phyloP scores from a whole-genome alignment of 306 rosid genomes.

The Dalbergia oliveri region DNA sequence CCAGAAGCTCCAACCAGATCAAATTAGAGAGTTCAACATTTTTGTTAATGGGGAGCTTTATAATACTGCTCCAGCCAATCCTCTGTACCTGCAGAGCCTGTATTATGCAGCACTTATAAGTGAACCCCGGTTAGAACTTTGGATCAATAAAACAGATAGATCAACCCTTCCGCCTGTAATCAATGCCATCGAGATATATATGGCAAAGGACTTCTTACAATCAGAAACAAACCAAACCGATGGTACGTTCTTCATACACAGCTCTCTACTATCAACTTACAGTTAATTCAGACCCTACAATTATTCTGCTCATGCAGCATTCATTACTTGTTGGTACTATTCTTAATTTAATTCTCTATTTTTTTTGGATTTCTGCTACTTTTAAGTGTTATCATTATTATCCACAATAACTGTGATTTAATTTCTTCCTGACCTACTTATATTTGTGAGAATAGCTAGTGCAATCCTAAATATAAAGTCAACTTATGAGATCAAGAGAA shows the following conservation, averaged over 20 bases:
- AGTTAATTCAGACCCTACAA: not conserved
- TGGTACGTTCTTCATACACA: constrained; percentile 39
- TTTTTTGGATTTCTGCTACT: not conserved
- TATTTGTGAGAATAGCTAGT: constrained; percentile 39
- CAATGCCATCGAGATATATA: constrained; percentile 53
- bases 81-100: constrained; percentile 24
- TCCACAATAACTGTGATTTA: not conserved
- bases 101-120: not conserved
- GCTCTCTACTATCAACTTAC: not conserved
- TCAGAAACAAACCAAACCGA: constrained; percentile 50
- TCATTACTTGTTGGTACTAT: no score
- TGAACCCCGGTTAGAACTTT: constrained; percentile 26
- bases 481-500: constrained; percentile 53
- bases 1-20: constrained; percentile 47
- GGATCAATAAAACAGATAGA: constrained; percentile 46
- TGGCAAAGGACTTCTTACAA: constrained; percentile 37
- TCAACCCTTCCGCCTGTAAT: constrained; percentile 57
- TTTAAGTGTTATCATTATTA: not conserved
- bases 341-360: no score
- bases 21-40: constrained; percentile 52
- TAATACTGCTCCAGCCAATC: not conserved
- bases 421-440: constrained; percentile 17
- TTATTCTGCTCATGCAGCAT: constrained; percentile 9
- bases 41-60: constrained; percentile 44
- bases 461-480: constrained; percentile 48